Percentiles rank a stretch among this genome's conserved stretches.
Conservation (phyloP, 768 basidiomycete species). For the Asterophora parasitica region DNA sequence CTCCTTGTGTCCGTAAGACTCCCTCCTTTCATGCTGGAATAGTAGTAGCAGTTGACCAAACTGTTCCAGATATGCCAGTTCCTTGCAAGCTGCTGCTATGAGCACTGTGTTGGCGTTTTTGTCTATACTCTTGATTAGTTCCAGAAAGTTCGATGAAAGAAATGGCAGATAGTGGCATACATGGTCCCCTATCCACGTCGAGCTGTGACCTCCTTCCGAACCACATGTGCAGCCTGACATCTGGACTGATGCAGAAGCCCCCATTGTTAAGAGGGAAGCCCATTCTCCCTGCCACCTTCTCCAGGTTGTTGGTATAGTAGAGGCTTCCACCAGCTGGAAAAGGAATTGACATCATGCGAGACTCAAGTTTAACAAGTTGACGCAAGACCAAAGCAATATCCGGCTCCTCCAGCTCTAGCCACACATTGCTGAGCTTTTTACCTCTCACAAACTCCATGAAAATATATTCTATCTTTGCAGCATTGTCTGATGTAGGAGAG, state of each 20-base stretch:
- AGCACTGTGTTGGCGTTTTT: conserved; percentile 38
- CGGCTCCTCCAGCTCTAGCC: conserved; percentile 29
- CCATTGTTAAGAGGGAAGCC: conserved; percentile 34
- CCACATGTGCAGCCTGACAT: conserved; percentile 40
- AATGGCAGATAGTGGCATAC: conserved; percentile 36
- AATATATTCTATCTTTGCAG: conserved; percentile 39
- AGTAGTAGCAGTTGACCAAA: conserved; percentile 47
- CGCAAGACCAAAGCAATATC: conserved; percentile 37
- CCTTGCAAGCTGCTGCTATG: conserved; percentile 38
- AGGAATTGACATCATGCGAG: conserved; percentile 40
- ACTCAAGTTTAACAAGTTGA: conserved; percentile 44
- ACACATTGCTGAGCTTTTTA: conserved; percentile 36
- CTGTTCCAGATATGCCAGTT: conserved; percentile 40
- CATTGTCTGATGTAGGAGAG: conserved; percentile 34
- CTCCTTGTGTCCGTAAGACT: conserved; percentile 38
- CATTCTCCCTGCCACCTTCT: conserved; percentile 28
- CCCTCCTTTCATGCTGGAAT: conserved; percentile 37
- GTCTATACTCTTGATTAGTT: conserved; percentile 37
- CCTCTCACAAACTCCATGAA: conserved; percentile 42
- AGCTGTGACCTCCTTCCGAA: conserved; percentile 46
- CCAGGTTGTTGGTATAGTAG: conserved; percentile 42
- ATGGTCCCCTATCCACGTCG: conserved; percentile 46
- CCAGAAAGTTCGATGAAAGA: conserved; percentile 17
- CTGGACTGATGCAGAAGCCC: conserved; percentile 44
- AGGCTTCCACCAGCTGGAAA: too few relatives aligned